Evolutionary conservation across 2,329 filamentous ascomycete species (phyloP), one percentile per base, ranked within the genome.

Genomic region (Fusarium fujikuroi): DNA sequence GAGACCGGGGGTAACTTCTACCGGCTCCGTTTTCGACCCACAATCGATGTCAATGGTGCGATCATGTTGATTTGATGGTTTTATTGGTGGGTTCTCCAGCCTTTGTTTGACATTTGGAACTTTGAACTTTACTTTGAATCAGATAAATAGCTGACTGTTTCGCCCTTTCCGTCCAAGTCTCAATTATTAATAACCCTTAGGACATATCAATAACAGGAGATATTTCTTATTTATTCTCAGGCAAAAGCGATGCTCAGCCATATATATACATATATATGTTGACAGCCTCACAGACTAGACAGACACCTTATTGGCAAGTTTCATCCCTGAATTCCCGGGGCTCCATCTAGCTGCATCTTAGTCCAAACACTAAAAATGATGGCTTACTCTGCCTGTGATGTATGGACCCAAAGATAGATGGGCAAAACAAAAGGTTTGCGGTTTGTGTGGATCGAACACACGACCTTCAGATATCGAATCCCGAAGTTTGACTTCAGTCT

Each of bases 381-480:
- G 8, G 5, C 10, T 25, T 23, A 15, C 12, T 36, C 21, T 9
- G 9, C 34, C 19, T 1, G 8, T n/a, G 10, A 25, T 34, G 19
- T 5, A n/a, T 4, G 9, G 8, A 28, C 23, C 5, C 5, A 11
- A 5, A 9, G 3, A 3, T 3, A 6, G 2, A 2, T 9, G 5
- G 7, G 30, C 34, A 66, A 73, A 77, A 76, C 39, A 53, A 56
- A 47, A 43, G 18, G 23, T 2, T 43, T 78, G 76, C 76, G 76
- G 76, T 73, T 78, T 78, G 47, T 78, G 76, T 78, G 76, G 76
- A 78, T 78, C 76, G 76, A 78, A 78, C 76, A 78, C 76, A 78
- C 46, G 76, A 78, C 76, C 76, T 78, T 78, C 76, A 78, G 76
- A 78, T 78, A 60, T 73, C 74, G 66, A 49, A 61, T 69, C 69